These are phyloP conservation scores for Phaeotremella fagi DNA, from an alignment of 768 basidiomycete genomes.

Conservation along the genomic window DNA sequence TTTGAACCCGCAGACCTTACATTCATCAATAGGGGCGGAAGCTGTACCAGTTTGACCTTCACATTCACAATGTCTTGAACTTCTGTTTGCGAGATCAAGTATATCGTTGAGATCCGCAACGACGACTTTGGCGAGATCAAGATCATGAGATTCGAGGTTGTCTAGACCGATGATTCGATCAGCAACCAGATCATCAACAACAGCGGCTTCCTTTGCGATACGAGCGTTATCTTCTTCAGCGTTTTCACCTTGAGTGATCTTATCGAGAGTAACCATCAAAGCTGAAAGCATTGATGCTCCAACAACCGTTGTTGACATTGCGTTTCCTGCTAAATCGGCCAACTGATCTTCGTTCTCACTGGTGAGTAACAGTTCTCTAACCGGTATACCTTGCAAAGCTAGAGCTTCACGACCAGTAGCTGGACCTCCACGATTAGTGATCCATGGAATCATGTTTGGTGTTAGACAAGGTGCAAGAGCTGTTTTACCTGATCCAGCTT, in stretches of 20 bases:
- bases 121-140: constrained; percentile 62
- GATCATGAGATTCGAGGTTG: constrained; percentile 58
- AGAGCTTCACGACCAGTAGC: constrained; percentile 91
- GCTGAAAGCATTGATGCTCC: constrained; percentile 83
- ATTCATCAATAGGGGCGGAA: constrained; percentile 60
- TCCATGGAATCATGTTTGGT: constrained; percentile 93
- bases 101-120: constrained; percentile 55
- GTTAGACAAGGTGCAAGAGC: constrained; percentile 92
- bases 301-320: constrained; percentile 96
- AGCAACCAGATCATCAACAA: constrained; percentile 54
- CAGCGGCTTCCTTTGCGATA: constrained; percentile 54
- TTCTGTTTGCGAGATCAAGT: constrained; percentile 62
- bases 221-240: constrained; percentile 65
- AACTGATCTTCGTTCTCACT: constrained; percentile 90
- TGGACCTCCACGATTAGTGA: constrained; percentile 91
- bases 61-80: constrained; percentile 78
- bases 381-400: constrained; percentile 88
- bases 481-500: constrained; percentile 69
- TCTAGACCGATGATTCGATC: constrained; percentile 70
- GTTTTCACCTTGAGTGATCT: constrained; percentile 66
- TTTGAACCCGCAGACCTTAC: constrained; percentile 69
- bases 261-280: constrained; percentile 61
- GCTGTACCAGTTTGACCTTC: constrained; percentile 81
- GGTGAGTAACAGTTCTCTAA: constrained; percentile 84
- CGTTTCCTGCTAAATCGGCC: constrained; percentile 90